phyloP scores from a whole-genome alignment of 1,284 basidiomycete genomes.

The Papiliotrema fonsecae region DNA sequence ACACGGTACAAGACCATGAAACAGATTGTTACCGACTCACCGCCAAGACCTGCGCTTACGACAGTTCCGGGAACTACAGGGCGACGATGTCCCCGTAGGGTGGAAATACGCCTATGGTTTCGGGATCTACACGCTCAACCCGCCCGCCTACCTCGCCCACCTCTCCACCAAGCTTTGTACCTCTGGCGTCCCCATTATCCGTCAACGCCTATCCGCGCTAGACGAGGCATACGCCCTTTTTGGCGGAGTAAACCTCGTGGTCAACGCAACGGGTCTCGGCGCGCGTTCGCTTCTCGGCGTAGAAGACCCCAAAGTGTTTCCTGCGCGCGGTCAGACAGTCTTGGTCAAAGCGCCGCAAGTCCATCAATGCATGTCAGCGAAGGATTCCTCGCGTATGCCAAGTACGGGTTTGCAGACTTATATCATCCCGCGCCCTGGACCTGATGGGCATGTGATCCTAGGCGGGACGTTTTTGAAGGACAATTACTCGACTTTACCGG shows the following conservation, averaged over 20 bases:
- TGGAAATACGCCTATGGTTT: constrained; percentile 35
- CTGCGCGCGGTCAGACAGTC: constrained; percentile 81
- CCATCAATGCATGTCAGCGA: not conserved
- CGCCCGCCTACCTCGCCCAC: constrained; percentile 42
- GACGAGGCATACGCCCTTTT: constrained; percentile 37
- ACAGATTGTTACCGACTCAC: not conserved
- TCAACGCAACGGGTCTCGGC: constrained; percentile 54
- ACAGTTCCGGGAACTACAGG: not conserved
- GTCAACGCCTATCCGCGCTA: constrained; percentile 33
- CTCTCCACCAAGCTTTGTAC: constrained; percentile 30
- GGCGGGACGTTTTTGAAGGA: constrained; percentile 39
- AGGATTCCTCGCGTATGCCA: not conserved
- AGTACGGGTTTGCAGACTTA: constrained; percentile 20
- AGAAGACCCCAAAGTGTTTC: constrained; percentile 66
- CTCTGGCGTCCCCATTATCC: constrained; percentile 36
- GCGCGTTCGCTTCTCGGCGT: constrained; percentile 71
- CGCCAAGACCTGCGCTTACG: not conserved
- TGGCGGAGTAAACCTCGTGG: constrained; percentile 35
- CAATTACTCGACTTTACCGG: constrained; percentile 37
- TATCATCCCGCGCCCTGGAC: constrained; percentile 50
- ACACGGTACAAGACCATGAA: too few species aligned
- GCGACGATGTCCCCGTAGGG: not conserved
- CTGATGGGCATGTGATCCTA: constrained; percentile 42
- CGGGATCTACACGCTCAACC: constrained; percentile 45
- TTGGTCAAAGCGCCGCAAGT: constrained; percentile 62